Evolutionary conservation across 148 eudicot genomes (phyloP).

Genomic region (Vaccinium darrowii): DNA sequence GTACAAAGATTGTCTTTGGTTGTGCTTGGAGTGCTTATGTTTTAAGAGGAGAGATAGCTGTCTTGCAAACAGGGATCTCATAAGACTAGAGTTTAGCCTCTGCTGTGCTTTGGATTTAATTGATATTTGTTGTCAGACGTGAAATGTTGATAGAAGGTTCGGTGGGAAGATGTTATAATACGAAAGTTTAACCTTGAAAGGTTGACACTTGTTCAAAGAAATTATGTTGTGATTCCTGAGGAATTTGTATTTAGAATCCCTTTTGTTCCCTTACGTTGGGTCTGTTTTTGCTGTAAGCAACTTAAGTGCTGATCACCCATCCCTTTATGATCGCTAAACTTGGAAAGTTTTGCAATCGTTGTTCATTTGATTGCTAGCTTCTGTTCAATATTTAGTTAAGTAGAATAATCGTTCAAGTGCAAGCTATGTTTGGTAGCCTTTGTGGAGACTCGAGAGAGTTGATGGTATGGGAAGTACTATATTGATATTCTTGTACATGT

Average conservation of each 20-base stretch:
- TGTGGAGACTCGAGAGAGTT: neutral
- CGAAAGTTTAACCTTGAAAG: neutral
- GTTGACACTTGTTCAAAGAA: neutral
- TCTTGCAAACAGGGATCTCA: neutral
- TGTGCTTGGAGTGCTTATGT: neutral
- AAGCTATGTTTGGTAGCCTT: neutral
- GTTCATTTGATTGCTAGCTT: neutral
- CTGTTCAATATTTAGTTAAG: neutral
- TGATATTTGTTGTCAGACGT: neutral
- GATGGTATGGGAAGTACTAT: too few relatives aligned
- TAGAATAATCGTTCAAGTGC: neutral
- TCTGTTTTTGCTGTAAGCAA: neutral
- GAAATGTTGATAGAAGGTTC: neutral
- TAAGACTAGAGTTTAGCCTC: neutral
- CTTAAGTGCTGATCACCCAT: neutral
- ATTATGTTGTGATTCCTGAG: neutral
- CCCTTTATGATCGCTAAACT: neutral
- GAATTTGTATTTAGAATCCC: neutral
- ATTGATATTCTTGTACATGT: neutral
- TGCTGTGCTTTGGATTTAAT: neutral
- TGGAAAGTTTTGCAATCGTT: neutral
- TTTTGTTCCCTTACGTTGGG: neutral
- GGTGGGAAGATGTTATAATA: neutral
- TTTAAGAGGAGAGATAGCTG: neutral
- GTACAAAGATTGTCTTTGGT: neutral